A percentile compares a stretch with the other conserved stretches of the same genome.
phyloP scores from a whole-genome alignment of 192 early-diverging fungal species.

The Oehlia diaphana region DNA sequence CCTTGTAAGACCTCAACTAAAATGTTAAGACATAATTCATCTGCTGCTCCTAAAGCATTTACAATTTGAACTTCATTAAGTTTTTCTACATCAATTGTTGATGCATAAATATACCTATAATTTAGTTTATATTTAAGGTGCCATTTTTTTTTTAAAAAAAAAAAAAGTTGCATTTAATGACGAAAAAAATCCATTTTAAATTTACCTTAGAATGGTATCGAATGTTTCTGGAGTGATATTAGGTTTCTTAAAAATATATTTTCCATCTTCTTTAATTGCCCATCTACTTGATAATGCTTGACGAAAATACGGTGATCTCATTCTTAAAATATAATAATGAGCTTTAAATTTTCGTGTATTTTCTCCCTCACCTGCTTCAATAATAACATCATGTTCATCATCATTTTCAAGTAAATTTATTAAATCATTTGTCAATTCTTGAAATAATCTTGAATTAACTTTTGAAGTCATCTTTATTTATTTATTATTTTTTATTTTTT shows the following conservation, averaged over 20 bases:
- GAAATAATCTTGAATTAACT: neutral
- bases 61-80: constrained; percentile 21
- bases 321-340: constrained; percentile 16
- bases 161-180: neutral
- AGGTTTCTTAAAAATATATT: constrained; percentile 10
- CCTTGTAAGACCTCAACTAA: constrained; percentile 14
- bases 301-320: constrained; percentile 21
- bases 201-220: constrained; percentile 5
- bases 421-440: neutral
- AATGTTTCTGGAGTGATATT: constrained; percentile 14
- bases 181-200: neutral
- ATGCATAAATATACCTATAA: constrained; percentile 13
- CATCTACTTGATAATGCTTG: constrained; percentile 13
- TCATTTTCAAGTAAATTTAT: neutral
- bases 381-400: neutral
- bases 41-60: constrained; percentile 14
- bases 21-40: constrained; percentile 5
- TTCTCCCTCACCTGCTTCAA: neutral
- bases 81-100: constrained; percentile 1
- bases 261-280: neutral
- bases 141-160: neutral
- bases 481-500: neutral
- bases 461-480: neutral
- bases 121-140: no score
- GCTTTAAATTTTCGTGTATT: constrained; percentile 8